Percentiles rank a stretch among this genome's conserved stretches.
These are phyloP conservation scores for Astrothelium subdiscretum DNA, from an alignment of 495 filamentous ascomycete genomes.

Conservation along the genomic window DNA sequence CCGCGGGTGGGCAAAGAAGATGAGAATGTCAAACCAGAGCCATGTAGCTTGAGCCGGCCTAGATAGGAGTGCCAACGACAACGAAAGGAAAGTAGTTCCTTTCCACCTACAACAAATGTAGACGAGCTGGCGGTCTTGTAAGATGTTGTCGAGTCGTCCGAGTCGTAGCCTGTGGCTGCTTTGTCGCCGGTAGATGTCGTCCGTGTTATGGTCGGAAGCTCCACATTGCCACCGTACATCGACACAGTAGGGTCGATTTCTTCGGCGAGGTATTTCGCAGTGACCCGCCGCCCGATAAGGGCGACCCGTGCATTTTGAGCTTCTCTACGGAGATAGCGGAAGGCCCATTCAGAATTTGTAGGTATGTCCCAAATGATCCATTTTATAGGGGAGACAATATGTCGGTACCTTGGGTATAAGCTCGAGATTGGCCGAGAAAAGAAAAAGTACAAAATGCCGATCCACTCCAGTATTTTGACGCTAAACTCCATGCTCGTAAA, in stretches of 20 bases:
- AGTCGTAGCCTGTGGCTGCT: constrained; percentile 1
- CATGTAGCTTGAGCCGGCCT: constrained; percentile 21
- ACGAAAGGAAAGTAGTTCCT: constrained; percentile 17
- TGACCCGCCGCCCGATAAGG: constrained; percentile 18
- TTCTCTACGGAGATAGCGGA: constrained; percentile 27
- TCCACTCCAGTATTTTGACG: constrained; percentile 15
- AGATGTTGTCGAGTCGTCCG: background rate
- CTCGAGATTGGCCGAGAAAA: constrained; percentile 17
- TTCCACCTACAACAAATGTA: background rate
- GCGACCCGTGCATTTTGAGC: constrained; percentile 22
- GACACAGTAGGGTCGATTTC: background rate
- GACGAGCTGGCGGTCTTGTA: background rate
- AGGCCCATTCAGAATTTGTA: constrained; percentile 30
- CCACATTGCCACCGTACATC: constrained; percentile 15
- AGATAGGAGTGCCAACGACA: constrained; percentile 12
- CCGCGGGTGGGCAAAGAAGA: constrained; percentile 11
- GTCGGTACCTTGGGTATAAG: constrained; percentile 17
- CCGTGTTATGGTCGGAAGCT: constrained; percentile 7
- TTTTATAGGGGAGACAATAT: constrained; percentile 17
- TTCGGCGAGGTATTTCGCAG: constrained; percentile 14
- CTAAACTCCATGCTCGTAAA: constrained; percentile 10
- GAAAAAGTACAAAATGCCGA: constrained; percentile 17
- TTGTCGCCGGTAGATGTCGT: background rate
- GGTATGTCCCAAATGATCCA: constrained; percentile 22
- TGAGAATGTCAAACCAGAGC: constrained; percentile 20